Conservation (phyloP, 192 early-diverging fungal genomes). For the Gamsiella multidivaricata region DNA sequence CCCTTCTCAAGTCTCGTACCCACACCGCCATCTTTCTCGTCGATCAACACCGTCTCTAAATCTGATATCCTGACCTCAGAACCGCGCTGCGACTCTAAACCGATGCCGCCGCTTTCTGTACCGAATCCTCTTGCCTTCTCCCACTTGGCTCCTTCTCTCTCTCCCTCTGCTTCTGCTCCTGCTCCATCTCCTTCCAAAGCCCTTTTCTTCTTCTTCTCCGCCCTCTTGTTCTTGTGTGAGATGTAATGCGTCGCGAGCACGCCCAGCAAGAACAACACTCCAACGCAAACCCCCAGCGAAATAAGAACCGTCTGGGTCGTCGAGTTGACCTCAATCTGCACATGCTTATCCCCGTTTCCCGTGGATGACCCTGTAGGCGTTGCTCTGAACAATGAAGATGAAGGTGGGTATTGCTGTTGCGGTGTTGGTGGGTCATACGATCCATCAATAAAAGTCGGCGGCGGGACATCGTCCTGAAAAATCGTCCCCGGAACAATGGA, state of each 20-base stretch:
- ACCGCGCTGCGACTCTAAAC: background rate
- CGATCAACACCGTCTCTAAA: slow-evolving; percentile 5
- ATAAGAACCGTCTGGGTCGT: slow-evolving; percentile 27
- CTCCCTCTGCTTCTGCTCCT: background rate
- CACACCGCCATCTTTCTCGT: slow-evolving; percentile 9
- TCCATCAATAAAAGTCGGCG: background rate
- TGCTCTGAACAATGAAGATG: background rate
- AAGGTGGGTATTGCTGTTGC: background rate
- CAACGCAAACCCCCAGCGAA: slow-evolving; percentile 29
- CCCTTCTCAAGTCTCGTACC: background rate
- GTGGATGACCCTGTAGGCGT: background rate
- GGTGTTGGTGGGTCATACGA: slow-evolving; percentile 2
- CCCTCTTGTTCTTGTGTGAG: slow-evolving; percentile 27
- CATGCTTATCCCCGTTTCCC: background rate
- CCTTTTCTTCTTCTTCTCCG: slow-evolving; percentile 27
- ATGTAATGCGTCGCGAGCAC: slow-evolving; percentile 29
- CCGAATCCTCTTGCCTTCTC: background rate
- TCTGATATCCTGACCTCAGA: too few relatives aligned
- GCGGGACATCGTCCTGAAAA: slow-evolving; percentile 25
- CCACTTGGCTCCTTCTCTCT: background rate
- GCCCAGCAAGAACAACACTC: slow-evolving; percentile 26
- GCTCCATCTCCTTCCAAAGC: background rate
- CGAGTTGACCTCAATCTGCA: slow-evolving; percentile 22
- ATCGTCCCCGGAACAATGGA: slow-evolving; percentile 19
- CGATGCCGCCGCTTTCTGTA: background rate